Evolutionary conservation across 2,329 filamentous ascomycete genomes (phyloP).

Genomic region (Talaromyces sp.): DNA sequence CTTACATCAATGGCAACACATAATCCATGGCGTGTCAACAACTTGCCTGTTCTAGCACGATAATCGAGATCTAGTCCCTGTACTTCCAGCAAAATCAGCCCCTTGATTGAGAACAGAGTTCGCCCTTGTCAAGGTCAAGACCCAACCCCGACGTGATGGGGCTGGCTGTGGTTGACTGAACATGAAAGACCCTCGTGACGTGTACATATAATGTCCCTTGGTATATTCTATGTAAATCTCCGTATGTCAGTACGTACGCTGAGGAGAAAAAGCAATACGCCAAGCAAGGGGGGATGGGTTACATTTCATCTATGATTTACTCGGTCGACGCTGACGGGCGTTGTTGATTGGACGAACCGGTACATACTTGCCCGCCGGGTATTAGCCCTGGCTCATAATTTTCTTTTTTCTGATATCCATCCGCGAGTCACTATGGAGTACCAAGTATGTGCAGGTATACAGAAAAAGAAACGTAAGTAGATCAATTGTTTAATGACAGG

Average conservation of each 20-base stretch:
- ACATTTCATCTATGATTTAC: constrained; percentile 7
- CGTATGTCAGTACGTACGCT: neutral
- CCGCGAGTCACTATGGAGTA: neutral
- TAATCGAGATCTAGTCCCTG: neutral
- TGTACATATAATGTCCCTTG: constrained; percentile 1
- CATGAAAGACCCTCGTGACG: constrained; percentile 9
- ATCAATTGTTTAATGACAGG: neutral
- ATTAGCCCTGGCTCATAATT: neutral
- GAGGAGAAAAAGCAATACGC: neutral
- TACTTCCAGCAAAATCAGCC: neutral
- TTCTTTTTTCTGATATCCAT: neutral
- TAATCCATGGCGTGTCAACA: neutral
- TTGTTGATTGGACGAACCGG: neutral
- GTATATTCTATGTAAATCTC: neutral
- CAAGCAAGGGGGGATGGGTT: constrained; percentile 7
- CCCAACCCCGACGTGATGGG: neutral
- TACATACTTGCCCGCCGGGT: neutral
- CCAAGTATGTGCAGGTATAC: neutral
- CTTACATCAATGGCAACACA: neutral
- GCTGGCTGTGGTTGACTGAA: neutral
- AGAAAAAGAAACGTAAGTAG: constrained; percentile 1
- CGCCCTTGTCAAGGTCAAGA: neutral
- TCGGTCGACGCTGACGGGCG: neutral
- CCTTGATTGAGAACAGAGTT: neutral
- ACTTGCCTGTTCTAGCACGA: neutral